Evolutionary conservation across 768 basidiomycete species (phyloP).

Genomic region (Suillus brevipes): DNA sequence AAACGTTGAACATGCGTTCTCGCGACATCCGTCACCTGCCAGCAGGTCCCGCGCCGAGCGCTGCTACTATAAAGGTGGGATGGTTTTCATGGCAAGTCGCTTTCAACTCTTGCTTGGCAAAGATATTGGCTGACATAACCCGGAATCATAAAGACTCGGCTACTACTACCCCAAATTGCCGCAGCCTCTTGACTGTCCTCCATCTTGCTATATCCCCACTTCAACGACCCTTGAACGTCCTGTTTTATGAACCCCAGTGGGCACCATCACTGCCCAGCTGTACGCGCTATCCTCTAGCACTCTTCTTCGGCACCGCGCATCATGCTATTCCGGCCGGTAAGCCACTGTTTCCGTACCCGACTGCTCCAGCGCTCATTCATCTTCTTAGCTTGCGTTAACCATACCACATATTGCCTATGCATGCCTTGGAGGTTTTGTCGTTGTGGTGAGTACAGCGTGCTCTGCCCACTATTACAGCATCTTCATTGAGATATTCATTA

Average conservation of each 20-base stretch:
- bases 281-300: slow-evolving; percentile 4
- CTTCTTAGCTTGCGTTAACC: slow-evolving; percentile 44
- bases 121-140: slow-evolving; percentile 5
- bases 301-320: slow-evolving; percentile 19
- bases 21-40: not conserved
- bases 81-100: not conserved
- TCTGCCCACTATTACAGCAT: not conserved
- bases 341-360: slow-evolving; percentile 18
- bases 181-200: not conserved
- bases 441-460: slow-evolving; percentile 49
- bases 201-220: slow-evolving; percentile 4
- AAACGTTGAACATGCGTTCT: not conserved
- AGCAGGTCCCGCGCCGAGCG: not conserved
- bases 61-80: not conserved
- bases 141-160: not conserved
- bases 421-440: slow-evolving; percentile 79
- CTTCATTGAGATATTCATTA: not conserved
- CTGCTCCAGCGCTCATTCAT: slow-evolving; percentile 7
- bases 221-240: not conserved
- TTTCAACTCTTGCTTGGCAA: not conserved
- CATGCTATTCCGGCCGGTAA: slow-evolving; percentile 54
- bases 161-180: not conserved
- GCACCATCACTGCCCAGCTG: not conserved
- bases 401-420: slow-evolving; percentile 78
- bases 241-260: slow-evolving; percentile 8